These are phyloP conservation scores for Dysphania ambrosioides DNA, from an alignment of 148 eudicot species.

Conservation along the genomic window DNA sequence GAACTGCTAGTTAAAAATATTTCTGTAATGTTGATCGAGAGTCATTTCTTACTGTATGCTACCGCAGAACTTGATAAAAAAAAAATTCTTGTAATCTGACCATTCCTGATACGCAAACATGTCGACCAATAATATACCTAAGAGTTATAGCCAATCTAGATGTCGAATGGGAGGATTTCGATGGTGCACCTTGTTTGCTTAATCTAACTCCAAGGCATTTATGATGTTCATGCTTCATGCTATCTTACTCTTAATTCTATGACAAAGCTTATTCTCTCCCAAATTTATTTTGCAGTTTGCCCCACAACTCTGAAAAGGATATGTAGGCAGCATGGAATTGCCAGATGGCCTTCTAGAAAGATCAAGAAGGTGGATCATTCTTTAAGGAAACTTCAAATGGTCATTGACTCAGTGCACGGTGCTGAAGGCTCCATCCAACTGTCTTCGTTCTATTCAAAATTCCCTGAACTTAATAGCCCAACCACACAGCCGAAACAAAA, in stretches of 20 bases:
- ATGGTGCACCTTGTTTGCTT: background rate
- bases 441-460: slow-evolving; percentile 65
- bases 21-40: background rate
- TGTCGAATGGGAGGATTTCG: background rate
- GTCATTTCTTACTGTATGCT: no score
- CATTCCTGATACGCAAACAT: background rate
- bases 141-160: background rate
- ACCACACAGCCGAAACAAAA: slow-evolving; percentile 24
- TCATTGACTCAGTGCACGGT: slow-evolving; percentile 87
- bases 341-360: slow-evolving; percentile 96
- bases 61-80: no score
- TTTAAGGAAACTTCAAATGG: slow-evolving; percentile 71
- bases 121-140: background rate
- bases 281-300: slow-evolving; percentile 65
- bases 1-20: background rate
- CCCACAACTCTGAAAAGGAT: slow-evolving; percentile 94
- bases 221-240: background rate
- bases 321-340: slow-evolving; percentile 91
- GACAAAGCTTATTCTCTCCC: background rate
- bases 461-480: slow-evolving; percentile 60
- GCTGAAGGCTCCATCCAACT: slow-evolving; percentile 75
- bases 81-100: background rate
- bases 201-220: background rate
- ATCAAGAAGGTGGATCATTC: slow-evolving; percentile 94
- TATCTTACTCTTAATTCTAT: background rate